Percentiles rank a stretch among this genome's conserved stretches.
phyloP scores from a whole-genome alignment of 352 stramenopile species.

The Detonula confervacea region DNA sequence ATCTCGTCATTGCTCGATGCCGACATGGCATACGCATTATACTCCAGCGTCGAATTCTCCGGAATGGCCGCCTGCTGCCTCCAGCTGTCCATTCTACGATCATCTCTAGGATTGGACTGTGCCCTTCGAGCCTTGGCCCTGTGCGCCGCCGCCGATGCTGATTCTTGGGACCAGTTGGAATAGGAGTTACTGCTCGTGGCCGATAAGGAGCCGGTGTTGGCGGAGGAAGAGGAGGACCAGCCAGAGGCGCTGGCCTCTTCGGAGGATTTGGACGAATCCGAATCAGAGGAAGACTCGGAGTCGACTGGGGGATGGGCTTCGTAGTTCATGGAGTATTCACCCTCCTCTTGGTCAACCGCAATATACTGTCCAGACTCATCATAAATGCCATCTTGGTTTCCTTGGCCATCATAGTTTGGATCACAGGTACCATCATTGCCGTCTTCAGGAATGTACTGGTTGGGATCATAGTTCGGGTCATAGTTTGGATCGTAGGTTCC shows the following conservation, averaged over 20 bases:
- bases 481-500: too few species aligned
- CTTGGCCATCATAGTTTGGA: not conserved
- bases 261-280: slow-evolving; percentile 5
- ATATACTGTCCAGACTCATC: too few species aligned
- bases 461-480: too few species aligned
- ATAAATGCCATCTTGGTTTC: too few species aligned
- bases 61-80: slow-evolving; percentile 21
- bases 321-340: too few species aligned
- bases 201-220: not conserved
- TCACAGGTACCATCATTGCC: too few species aligned
- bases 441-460: too few species aligned
- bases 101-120: slow-evolving; percentile 38
- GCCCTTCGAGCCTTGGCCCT: slow-evolving; percentile 2
- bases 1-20: not conserved
- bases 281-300: slow-evolving; percentile 5
- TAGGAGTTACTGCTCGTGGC: not conserved
- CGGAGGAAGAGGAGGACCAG: slow-evolving; percentile 6
- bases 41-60: slow-evolving; percentile 31
- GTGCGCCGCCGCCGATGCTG: not conserved
- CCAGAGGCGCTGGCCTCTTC: slow-evolving; percentile 11
- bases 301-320: slow-evolving; percentile 1
- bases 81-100: slow-evolving; percentile 9
- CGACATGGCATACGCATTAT: not conserved
- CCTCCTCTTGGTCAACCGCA: too few species aligned
- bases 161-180: slow-evolving; percentile 3